Percentiles rank a stretch among this genome's conserved stretches.
phyloP scores from a whole-genome alignment of 352 stramenopile species.

The Bremia lactucae region DNA sequence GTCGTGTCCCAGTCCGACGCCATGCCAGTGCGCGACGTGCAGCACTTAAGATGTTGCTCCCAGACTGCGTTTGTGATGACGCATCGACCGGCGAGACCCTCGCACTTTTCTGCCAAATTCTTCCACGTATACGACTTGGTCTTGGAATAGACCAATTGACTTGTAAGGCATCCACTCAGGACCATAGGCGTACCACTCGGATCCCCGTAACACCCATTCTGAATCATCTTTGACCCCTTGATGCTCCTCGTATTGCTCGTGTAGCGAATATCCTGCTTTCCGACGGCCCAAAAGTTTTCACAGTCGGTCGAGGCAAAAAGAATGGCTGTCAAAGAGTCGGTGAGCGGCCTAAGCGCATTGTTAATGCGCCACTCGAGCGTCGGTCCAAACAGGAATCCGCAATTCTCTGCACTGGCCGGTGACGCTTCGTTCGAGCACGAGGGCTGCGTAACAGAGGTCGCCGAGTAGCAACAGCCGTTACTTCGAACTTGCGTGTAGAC shows the following conservation, averaged over 20 bases:
- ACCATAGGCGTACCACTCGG: constrained; percentile 45
- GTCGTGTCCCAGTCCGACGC: constrained; percentile 60
- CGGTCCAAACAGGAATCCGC: constrained; percentile 74
- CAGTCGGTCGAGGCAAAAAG: constrained; percentile 81
- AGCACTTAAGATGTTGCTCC: constrained; percentile 78
- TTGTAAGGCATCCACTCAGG: constrained; percentile 72
- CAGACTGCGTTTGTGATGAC: constrained; percentile 80
- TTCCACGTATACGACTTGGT: constrained; percentile 79
- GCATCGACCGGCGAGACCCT: constrained; percentile 63
- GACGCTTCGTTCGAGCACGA: constrained; percentile 52
- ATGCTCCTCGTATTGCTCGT: constrained; percentile 59
- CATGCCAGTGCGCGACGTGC: constrained; percentile 38
- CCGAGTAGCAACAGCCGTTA: constrained; percentile 81
- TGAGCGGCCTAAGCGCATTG: constrained; percentile 38
- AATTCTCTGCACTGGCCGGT: constrained; percentile 50
- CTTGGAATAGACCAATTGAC: constrained; percentile 64
- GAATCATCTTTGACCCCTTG: constrained; percentile 73
- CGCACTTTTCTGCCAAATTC: constrained; percentile 68
- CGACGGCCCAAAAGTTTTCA: constrained; percentile 77
- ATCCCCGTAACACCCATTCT: constrained; percentile 75
- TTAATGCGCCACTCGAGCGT: constrained; percentile 78
- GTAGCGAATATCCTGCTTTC: constrained; percentile 65
- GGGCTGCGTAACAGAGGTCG: constrained; percentile 39
- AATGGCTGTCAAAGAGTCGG: constrained; percentile 47
- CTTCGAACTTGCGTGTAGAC: constrained; percentile 57